These are phyloP conservation scores for Geotrichum siamense DNA, from an alignment of 1,139 yeast genomes.

Conservation along the genomic window DNA sequence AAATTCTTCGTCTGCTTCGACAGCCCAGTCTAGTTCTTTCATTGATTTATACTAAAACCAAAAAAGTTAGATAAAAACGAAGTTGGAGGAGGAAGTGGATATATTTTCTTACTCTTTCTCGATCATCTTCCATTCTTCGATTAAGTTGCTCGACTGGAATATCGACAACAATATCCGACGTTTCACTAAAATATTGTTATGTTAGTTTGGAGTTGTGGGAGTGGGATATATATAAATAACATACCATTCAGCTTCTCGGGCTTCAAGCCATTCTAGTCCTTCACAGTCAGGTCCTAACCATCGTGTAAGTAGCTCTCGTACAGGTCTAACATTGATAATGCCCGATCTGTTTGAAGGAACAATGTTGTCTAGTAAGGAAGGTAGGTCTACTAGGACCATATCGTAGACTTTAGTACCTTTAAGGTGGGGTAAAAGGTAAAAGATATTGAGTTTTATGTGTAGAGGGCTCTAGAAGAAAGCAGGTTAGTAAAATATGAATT, in stretches of 20 bases:
- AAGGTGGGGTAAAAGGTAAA: constrained; percentile 13
- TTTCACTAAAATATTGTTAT: constrained; percentile 5
- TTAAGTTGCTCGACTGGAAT: constrained; percentile 22
- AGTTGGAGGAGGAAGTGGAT: too few species aligned
- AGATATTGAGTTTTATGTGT: constrained; percentile 12
- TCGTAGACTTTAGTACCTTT: constrained; percentile 17
- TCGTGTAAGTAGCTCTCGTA: constrained; percentile 19
- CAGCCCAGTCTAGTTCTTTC: constrained; percentile 70
- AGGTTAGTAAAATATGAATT: too few species aligned
- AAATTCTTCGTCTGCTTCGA: constrained; percentile 52
- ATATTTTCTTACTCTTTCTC: constrained; percentile 49
- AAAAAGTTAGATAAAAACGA: too few species aligned
- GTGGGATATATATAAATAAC: not conserved
- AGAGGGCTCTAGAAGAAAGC: constrained; percentile 17
- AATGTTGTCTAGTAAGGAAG: constrained; percentile 44
- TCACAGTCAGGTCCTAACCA: constrained; percentile 10
- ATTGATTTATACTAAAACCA: constrained; percentile 51
- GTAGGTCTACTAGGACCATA: constrained; percentile 43
- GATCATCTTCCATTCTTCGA: constrained; percentile 70
- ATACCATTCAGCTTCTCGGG: constrained; percentile 17
- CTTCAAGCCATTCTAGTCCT: constrained; percentile 10
- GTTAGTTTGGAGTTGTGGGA: constrained; percentile 20
- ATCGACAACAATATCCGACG: constrained; percentile 5
- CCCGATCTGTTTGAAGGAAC: constrained; percentile 40
- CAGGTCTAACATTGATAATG: constrained; percentile 21